Percentiles rank a stretch among this genome's conserved stretches.
Conservation (phyloP, 768 basidiomycete species). For the Pholiota conissans region DNA sequence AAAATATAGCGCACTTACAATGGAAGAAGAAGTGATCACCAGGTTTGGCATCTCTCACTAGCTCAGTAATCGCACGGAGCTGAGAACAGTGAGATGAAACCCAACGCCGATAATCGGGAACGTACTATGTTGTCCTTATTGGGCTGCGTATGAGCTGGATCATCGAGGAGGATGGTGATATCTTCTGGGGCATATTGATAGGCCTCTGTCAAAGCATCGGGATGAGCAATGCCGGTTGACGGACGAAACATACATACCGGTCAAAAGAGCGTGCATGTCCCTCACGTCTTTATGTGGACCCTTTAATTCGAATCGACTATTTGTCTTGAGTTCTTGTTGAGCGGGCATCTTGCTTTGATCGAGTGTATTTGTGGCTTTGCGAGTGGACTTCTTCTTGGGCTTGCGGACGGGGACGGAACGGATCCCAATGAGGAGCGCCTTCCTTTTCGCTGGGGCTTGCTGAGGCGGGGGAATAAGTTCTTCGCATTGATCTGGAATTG, state of each 20-base stretch:
- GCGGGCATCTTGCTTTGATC: too few relatives aligned
- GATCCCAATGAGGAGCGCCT: constrained; percentile 2
- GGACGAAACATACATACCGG: background rate
- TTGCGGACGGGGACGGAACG: background rate
- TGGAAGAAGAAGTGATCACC: constrained; percentile 1
- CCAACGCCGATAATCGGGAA: background rate
- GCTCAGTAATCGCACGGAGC: background rate
- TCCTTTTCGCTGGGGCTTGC: background rate
- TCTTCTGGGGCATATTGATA: background rate
- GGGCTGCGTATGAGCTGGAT: background rate
- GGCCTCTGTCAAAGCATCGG: background rate
- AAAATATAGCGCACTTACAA: background rate
- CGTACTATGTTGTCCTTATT: background rate
- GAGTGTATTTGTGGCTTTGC: too few relatives aligned
- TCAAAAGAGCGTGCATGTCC: background rate
- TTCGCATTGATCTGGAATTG: background rate
- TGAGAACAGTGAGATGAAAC: background rate
- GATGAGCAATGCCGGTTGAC: background rate
- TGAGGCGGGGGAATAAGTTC: background rate
- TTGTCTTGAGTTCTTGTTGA: too few relatives aligned
- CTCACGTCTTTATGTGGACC: constrained; percentile 1
- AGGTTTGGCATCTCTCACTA: background rate
- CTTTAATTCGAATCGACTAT: too few relatives aligned
- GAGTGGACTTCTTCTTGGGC: too few relatives aligned
- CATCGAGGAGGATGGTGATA: background rate